Evolutionary conservation across 1,139 yeast genomes (phyloP).

Genomic region (Ogataea hybrid): DNA sequence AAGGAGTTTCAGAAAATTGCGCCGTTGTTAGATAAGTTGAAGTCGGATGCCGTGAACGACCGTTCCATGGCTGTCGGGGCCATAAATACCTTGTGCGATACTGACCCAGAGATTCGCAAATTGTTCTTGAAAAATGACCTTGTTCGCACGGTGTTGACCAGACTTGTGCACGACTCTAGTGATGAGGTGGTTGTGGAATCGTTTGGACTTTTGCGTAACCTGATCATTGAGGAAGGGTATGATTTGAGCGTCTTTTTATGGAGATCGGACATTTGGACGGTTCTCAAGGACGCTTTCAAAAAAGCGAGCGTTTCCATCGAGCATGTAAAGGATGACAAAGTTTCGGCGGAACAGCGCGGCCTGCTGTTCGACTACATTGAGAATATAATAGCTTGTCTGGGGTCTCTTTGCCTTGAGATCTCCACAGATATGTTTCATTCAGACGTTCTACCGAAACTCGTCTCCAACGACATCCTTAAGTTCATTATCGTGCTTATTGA

Average conservation of each 20-base stretch:
- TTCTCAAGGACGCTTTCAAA: slow-evolving; percentile 48
- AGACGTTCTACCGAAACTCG: slow-evolving; percentile 43
- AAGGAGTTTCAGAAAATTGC: slow-evolving; percentile 56
- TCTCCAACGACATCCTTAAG: slow-evolving; percentile 35
- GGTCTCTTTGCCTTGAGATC: slow-evolving; percentile 61
- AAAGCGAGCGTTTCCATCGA: slow-evolving; percentile 51
- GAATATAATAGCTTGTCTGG: slow-evolving; percentile 65
- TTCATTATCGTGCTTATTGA: slow-evolving; percentile 35
- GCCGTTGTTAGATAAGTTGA: slow-evolving; percentile 66
- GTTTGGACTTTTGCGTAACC: slow-evolving; percentile 74
- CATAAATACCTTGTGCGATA: slow-evolving; percentile 65
- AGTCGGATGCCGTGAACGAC: slow-evolving; percentile 66
- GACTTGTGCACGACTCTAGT: slow-evolving; percentile 62
- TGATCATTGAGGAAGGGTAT: slow-evolving; percentile 87
- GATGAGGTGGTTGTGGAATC: slow-evolving; percentile 78
- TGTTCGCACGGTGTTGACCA: slow-evolving; percentile 60
- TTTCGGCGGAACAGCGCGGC: slow-evolving; percentile 42
- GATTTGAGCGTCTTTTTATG: slow-evolving; percentile 72
- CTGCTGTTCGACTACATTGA: slow-evolving; percentile 67
- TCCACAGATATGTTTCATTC: slow-evolving; percentile 57
- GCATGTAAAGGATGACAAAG: slow-evolving; percentile 35
- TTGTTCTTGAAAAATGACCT: slow-evolving; percentile 68
- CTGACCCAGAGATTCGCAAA: slow-evolving; percentile 58
- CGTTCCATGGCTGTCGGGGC: slow-evolving; percentile 77
- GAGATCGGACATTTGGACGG: slow-evolving; percentile 74